Percentiles rank a stretch among this genome's conserved stretches.
Evolutionary conservation across 169 alveolate genomes (phyloP).

Genomic region (Plasmodium cynomolgi): DNA sequence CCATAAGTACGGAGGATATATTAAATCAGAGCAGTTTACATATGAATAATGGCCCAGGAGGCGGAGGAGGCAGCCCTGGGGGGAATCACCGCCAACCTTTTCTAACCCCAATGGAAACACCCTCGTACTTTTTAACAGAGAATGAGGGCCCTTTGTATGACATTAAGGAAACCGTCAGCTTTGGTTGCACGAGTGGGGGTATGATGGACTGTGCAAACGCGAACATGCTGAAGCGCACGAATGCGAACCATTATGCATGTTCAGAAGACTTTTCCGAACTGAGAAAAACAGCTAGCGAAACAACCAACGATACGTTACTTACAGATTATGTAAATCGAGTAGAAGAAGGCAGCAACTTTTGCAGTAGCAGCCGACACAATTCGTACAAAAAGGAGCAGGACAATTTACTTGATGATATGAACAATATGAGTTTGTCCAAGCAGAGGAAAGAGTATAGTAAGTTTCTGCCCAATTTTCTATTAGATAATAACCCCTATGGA

Average conservation of each 20-base stretch:
- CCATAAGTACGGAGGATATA: constrained; percentile 68
- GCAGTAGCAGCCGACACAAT: not conserved
- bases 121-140: constrained; percentile 36
- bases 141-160: constrained; percentile 28
- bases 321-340: constrained; percentile 24
- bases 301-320: constrained; percentile 37
- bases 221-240: not conserved
- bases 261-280: constrained; percentile 40
- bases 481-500: constrained; percentile 21
- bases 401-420: constrained; percentile 28
- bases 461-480: constrained; percentile 50
- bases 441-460: not conserved
- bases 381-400: not conserved
- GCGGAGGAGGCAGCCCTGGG: not conserved
- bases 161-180: constrained; percentile 9
- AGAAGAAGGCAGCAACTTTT: constrained; percentile 15
- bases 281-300: constrained; percentile 49
- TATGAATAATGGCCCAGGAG: constrained; percentile 35
- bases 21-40: constrained; percentile 24
- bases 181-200: not conserved
- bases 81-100: not conserved
- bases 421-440: constrained; percentile 12
- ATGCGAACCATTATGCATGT: not conserved
- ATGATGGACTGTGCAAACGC: not conserved
- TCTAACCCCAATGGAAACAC: constrained; percentile 16